phyloP scores from a whole-genome alignment of 495 filamentous ascomycete genomes.

The Zalerion maritima region DNA sequence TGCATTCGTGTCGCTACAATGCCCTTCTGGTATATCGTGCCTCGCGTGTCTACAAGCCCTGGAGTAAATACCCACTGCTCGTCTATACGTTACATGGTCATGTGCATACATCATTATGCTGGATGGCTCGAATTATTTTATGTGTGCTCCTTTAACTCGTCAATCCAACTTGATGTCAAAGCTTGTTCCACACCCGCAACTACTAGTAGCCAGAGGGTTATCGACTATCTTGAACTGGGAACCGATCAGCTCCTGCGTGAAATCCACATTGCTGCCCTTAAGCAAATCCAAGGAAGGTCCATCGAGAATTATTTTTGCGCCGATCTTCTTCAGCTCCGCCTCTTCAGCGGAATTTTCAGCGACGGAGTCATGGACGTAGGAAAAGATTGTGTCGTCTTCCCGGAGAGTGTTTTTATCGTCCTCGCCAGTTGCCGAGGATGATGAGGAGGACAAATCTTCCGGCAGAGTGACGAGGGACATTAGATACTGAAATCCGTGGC shows the following conservation, averaged over 20 bases:
- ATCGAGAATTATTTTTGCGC: constrained; percentile 82
- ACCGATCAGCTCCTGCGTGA: constrained; percentile 91
- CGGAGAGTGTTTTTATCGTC: constrained; percentile 16
- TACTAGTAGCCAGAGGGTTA: constrained; percentile 80
- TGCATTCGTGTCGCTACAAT: no score
- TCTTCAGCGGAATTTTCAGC: constrained; percentile 8
- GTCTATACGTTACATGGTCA: no score
- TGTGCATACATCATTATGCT: no score
- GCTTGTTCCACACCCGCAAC: constrained; percentile 94
- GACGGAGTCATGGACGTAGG: constrained; percentile 12
- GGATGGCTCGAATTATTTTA: no score
- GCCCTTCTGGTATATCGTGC: no score
- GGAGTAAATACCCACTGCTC: no score
- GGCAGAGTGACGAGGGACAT: constrained; percentile 65
- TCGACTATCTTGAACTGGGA: constrained; percentile 95
- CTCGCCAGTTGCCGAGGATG: constrained; percentile 4
- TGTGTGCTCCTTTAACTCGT: no score
- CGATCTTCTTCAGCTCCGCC: constrained; percentile 23
- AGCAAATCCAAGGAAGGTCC: constrained; percentile 73
- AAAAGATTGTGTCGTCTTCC: constrained; percentile 66
- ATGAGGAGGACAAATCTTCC: constrained; percentile 15
- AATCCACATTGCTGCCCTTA: constrained; percentile 88
- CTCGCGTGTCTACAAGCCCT: no score
- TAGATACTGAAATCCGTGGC: constrained; percentile 95
- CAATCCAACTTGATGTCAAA: constrained; percentile 88